These are phyloP conservation scores for Eimeria mitis DNA, from an alignment of 169 alveolate species.

Conservation along the genomic window DNA sequence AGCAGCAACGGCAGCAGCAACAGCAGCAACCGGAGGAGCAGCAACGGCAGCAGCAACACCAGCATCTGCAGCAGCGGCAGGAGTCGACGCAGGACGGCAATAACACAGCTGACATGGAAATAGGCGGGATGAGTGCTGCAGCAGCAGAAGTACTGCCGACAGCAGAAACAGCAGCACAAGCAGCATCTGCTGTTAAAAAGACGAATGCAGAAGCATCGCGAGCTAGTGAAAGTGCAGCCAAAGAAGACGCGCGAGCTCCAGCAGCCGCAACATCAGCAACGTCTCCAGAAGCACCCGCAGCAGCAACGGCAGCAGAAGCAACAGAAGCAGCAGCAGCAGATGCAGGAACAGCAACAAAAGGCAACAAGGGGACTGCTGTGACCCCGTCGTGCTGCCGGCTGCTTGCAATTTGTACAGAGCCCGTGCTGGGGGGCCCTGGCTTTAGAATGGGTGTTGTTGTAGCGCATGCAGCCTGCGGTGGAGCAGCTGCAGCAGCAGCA, in stretches of 20 bases:
- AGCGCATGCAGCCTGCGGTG: slow-evolving; percentile 6
- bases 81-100: background rate
- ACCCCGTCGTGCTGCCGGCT: slow-evolving; percentile 48
- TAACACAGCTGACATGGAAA: background rate
- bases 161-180: background rate
- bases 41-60: too few relatives aligned
- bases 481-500: background rate
- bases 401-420: slow-evolving; percentile 51
- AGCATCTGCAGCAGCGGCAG: too few relatives aligned
- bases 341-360: background rate
- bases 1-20: background rate
- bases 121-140: background rate
- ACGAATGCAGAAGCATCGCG: background rate
- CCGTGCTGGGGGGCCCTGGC: slow-evolving; percentile 46
- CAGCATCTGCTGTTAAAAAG: background rate
- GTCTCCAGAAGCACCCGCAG: background rate
- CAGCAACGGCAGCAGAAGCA: slow-evolving; percentile 3
- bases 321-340: slow-evolving; percentile 13
- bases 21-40: too few relatives aligned
- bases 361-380: background rate
- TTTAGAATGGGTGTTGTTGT: slow-evolving; percentile 45
- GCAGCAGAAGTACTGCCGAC: background rate
- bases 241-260: background rate
- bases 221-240: background rate
- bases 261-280: background rate